Base-by-base conservation (phyloP, 192 early-diverging fungal species). In the Geranomyces variabilis region DNA sequence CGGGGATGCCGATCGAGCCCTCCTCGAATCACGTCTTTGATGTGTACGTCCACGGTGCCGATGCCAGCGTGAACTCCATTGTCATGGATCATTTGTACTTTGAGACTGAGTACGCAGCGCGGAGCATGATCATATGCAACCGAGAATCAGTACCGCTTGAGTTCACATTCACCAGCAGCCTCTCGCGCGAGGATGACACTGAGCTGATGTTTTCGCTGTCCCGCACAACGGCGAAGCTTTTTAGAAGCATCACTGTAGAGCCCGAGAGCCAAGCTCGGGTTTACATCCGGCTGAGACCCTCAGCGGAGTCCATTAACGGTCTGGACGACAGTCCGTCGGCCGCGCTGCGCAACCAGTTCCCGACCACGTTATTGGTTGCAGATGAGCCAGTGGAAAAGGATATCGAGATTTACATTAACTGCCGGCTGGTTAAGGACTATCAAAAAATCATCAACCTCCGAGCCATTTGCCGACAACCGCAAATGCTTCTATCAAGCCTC, bases 201-300 rank as follows among this genome's bases (percentile, higher is more conserved):
- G 92, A 93, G 76, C 77, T 93, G 10, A 59, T 90, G 26, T 93
- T 93, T 74, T 93, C 92, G 0, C 83, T 92, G 14, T 91, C 91
- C 1, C 75, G 90, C 22, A 88, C 90, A 26, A 83, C 83, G 0
- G 84, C 84, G 8, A 91, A 90, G 73, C 81, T 93, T 10, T 92
- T 92, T 76, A 80, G 85, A 51, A 87, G 82, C 17, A 70, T 93
- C 28, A 87, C 85, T 9, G 83, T 93, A 6, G 84, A 86, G n/a
- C 84, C 89, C 0, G 80, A 88, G 64, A 84, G 83, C 21, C 76
- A 82, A 77, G 81, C 85, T 48, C 80, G 91, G 31, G 83, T 93
- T 1, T 93, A 90, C 67, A 75, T 93, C 9, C 81, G 90, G 19
- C 84, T 89, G 21, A 72, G 84, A 62, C 90, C 89, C 33, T 74